Percentiles rank a stretch among this genome's conserved stretches.
phyloP scores from a whole-genome alignment of 108 stramenopile genomes.

The Nitzschia sp. region DNA sequence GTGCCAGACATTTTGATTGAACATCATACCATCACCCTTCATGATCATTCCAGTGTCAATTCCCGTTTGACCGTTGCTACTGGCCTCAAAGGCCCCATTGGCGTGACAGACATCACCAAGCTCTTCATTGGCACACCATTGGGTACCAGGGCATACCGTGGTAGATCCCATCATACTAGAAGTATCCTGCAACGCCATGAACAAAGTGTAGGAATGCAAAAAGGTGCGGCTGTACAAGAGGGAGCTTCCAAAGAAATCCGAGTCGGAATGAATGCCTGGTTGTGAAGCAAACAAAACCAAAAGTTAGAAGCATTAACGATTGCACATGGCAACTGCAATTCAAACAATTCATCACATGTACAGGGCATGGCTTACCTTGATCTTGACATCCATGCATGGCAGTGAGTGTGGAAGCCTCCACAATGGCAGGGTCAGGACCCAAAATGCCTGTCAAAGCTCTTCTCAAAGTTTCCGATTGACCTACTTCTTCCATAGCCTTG shows the following conservation, averaged over 20 bases:
- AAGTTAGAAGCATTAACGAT: neutral
- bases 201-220: slow-evolving; percentile 52
- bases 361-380: slow-evolving; percentile 19
- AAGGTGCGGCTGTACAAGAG: slow-evolving; percentile 44
- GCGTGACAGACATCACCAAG: slow-evolving; percentile 22
- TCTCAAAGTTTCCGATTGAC: slow-evolving; percentile 24
- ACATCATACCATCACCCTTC: slow-evolving; percentile 46
- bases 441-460: slow-evolving; percentile 26
- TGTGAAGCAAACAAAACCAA: neutral
- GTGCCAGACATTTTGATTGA: slow-evolving; percentile 56
- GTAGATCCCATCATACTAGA: slow-evolving; percentile 52
- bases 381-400: slow-evolving; percentile 33
- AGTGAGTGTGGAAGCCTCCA: slow-evolving; percentile 43
- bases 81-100: slow-evolving; percentile 31
- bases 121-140: slow-evolving; percentile 49
- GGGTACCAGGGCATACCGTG: slow-evolving; percentile 50
- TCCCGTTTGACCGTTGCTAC: slow-evolving; percentile 34
- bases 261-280: slow-evolving; percentile 45
- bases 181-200: slow-evolving; percentile 53
- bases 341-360: neutral
- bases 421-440: slow-evolving; percentile 43
- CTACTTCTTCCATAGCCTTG: slow-evolving; percentile 36
- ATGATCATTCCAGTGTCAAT: slow-evolving; percentile 28
- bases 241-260: slow-evolving; percentile 37
- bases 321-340: neutral